Percentiles rank a stretch among this genome's conserved stretches.
These are phyloP conservation scores for Gossypium mustelinum DNA, from an alignment of 345 rosid species.

Conservation along the genomic window DNA sequence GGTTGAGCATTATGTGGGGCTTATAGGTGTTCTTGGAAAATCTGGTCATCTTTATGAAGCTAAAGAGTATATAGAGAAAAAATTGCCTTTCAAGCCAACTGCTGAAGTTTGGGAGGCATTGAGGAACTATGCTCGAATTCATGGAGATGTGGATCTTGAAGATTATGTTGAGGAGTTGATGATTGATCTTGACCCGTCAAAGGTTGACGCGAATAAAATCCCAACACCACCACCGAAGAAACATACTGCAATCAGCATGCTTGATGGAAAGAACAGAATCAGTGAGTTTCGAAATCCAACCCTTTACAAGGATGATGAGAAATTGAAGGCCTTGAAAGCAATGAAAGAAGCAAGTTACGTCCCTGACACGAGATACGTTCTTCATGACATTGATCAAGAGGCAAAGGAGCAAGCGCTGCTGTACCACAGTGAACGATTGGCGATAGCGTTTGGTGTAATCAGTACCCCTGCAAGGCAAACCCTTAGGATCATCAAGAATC, in stretches of 20 bases:
- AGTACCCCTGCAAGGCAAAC: constrained; percentile 63
- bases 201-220: constrained; percentile 41
- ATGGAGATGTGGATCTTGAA: constrained; percentile 69
- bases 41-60: constrained; percentile 61
- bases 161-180: constrained; percentile 54
- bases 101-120: constrained; percentile 63
- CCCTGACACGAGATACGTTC: constrained; percentile 64
- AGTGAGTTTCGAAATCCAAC: constrained; percentile 51
- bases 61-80: constrained; percentile 38
- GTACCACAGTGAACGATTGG: constrained; percentile 77
- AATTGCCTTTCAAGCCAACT: constrained; percentile 52
- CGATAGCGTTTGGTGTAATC: constrained; percentile 78
- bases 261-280: constrained; percentile 61
- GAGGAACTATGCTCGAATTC: constrained; percentile 47
- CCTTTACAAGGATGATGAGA: constrained; percentile 64
- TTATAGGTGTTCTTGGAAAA: constrained; percentile 65
- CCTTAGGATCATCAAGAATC: constrained; percentile 74
- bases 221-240: constrained; percentile 56
- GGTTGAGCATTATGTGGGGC: constrained; percentile 49
- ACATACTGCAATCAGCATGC: constrained; percentile 49
- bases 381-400: constrained; percentile 79
- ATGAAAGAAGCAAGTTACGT: constrained; percentile 55
- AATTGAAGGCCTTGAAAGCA: constrained; percentile 40
- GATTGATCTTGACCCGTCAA: constrained; percentile 58
- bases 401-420: constrained; percentile 76